Conservation (phyloP, 202 grass and related monocot genomes). For the Cymbopogon flexuosus region DNA sequence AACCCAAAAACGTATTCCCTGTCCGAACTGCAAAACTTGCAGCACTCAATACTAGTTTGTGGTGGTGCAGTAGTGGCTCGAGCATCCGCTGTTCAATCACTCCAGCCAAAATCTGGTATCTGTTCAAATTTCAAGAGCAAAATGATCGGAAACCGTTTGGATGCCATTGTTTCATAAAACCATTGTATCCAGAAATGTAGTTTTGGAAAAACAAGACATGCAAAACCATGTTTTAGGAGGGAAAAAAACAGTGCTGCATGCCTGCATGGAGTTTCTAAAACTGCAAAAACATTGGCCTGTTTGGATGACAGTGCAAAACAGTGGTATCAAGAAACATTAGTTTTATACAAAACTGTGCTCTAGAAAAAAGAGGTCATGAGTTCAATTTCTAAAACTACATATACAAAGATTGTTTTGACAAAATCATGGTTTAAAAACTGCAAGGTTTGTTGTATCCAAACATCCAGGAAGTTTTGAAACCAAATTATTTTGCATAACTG, state of each 20-base stretch:
- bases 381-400: background rate
- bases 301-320: background rate
- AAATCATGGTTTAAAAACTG: background rate
- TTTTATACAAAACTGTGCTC: background rate
- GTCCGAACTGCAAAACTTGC: slow-evolving; percentile 88
- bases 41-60: slow-evolving; percentile 58
- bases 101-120: slow-evolving; percentile 80
- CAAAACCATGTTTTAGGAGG: background rate
- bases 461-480: background rate
- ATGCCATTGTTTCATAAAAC: background rate
- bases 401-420: background rate
- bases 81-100: slow-evolving; percentile 92
- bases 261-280: background rate
- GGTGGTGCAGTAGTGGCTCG: slow-evolving; percentile 75
- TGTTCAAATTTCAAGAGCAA: slow-evolving; percentile 39
- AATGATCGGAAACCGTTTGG: background rate
- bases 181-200: background rate
- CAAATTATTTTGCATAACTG: background rate
- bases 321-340: background rate
- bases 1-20: slow-evolving; percentile 93
- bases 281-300: background rate
- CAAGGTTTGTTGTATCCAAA: background rate
- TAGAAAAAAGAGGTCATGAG: background rate
- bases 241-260: background rate
- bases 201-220: background rate